A percentile compares a stretch with the other conserved stretches of the same genome.
These are phyloP conservation scores for Tolypocladium endophyticum DNA, from an alignment of 2,329 filamentous ascomycete genomes.

Conservation along the genomic window DNA sequence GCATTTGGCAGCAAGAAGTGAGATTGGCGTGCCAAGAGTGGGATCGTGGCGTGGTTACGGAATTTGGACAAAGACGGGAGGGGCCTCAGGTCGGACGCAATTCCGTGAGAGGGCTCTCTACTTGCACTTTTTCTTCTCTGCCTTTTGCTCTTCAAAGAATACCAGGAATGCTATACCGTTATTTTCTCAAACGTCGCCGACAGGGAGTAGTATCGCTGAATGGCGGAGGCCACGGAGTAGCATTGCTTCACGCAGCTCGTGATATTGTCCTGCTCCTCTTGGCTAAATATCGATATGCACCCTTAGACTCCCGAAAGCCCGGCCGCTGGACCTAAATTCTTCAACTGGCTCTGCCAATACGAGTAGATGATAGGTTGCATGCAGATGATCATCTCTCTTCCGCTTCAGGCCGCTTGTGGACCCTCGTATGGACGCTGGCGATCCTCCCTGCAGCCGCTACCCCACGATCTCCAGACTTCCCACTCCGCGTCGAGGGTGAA, in stretches of 20 bases:
- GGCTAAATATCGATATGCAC: background rate
- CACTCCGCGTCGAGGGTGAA: background rate
- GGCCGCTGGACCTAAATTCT: background rate
- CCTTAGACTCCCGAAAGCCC: background rate
- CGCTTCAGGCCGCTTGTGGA: background rate
- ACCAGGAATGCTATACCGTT: background rate
- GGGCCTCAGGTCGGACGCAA: background rate
- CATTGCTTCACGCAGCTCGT: background rate
- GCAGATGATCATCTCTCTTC: background rate
- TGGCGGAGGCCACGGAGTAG: background rate
- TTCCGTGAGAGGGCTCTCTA: background rate
- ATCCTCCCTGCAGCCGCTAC: background rate
- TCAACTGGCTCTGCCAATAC: background rate
- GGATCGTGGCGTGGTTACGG: no score
- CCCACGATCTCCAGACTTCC: background rate
- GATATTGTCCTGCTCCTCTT: background rate
- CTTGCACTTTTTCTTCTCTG: background rate
- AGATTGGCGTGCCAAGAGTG: no score
- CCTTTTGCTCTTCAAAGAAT: background rate
- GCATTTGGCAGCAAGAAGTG: constrained; percentile 32
- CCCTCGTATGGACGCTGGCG: background rate
- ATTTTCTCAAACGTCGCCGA: background rate
- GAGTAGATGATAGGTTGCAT: background rate
- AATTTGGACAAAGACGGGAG: no score
- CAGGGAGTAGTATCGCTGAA: background rate